Evolutionary conservation across 2,329 filamentous ascomycete genomes (phyloP).

Genomic region (Colletotrichum sp.): DNA sequence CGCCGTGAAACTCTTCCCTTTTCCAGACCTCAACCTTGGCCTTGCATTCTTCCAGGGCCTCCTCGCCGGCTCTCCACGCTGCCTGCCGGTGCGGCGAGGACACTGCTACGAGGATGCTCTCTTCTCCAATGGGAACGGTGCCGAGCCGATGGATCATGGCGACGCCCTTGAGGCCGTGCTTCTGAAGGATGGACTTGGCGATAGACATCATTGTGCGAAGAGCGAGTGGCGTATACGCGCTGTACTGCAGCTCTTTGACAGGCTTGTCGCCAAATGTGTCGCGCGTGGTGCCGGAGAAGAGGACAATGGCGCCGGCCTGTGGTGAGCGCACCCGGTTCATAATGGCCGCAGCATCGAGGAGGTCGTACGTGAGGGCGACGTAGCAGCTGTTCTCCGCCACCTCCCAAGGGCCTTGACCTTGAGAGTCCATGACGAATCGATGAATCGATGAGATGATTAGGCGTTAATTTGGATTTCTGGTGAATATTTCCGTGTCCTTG

Average conservation of each 20-base stretch:
- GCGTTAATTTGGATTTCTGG: background rate
- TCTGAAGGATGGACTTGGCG: slow-evolving; percentile 58
- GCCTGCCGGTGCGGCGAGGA: slow-evolving; percentile 82
- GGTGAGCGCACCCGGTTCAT: slow-evolving; percentile 75
- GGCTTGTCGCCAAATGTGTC: slow-evolving; percentile 74
- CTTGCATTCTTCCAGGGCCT: slow-evolving; percentile 88
- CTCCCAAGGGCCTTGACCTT: slow-evolving; percentile 36
- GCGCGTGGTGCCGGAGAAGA: slow-evolving; percentile 81
- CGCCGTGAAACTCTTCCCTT: slow-evolving; percentile 82
- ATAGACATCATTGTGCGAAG: slow-evolving; percentile 73
- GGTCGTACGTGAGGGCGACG: slow-evolving; percentile 70
- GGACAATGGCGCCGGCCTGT: slow-evolving; percentile 75
- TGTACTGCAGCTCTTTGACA: slow-evolving; percentile 79
- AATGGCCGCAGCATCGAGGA: slow-evolving; percentile 60
- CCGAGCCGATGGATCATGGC: slow-evolving; percentile 87
- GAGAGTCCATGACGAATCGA: background rate
- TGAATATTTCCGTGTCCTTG: background rate
- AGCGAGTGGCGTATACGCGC: slow-evolving; percentile 74
- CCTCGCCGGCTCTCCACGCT: slow-evolving; percentile 88
- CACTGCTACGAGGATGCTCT: slow-evolving; percentile 90
- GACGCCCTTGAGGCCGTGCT: slow-evolving; percentile 73
- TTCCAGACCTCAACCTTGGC: slow-evolving; percentile 94
- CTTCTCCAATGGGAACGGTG: slow-evolving; percentile 85
- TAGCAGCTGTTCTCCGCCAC: slow-evolving; percentile 59
- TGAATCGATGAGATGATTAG: background rate